These are phyloP conservation scores for Fusarium albosuccineum DNA, from an alignment of 2,329 filamentous ascomycete species.

Conservation along the genomic window DNA sequence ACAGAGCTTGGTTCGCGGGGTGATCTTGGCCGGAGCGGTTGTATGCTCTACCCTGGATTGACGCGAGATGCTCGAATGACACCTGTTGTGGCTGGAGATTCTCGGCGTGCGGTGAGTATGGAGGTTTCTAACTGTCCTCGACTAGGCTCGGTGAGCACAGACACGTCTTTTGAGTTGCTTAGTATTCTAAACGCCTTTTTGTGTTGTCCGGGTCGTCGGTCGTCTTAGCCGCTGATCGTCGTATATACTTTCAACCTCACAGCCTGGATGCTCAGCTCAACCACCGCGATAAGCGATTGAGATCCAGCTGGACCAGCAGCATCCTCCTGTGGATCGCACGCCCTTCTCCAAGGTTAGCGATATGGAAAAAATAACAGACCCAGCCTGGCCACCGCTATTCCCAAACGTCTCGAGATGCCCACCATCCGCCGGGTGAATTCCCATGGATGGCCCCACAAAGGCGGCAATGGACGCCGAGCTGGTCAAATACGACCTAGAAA, in stretches of 20 bases:
- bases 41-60: slow-evolving; percentile 13
- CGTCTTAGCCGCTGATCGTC: not conserved
- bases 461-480: slow-evolving; percentile 30
- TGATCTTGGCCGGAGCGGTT: slow-evolving; percentile 21
- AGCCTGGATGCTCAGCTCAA: slow-evolving; percentile 8
- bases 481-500: slow-evolving; percentile 27
- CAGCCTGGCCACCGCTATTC: slow-evolving; percentile 21
- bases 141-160: slow-evolving; percentile 9
- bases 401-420: slow-evolving; percentile 17
- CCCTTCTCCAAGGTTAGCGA: slow-evolving; percentile 4
- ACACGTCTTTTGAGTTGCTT: not conserved
- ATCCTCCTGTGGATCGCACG: not conserved
- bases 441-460: slow-evolving; percentile 38
- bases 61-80: slow-evolving; percentile 9
- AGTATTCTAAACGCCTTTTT: not conserved
- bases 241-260: not conserved
- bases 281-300: slow-evolving; percentile 27
- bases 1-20: slow-evolving; percentile 34
- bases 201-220: slow-evolving; percentile 1
- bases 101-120: slow-evolving; percentile 19
- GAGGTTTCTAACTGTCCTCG: slow-evolving; percentile 7
- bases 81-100: slow-evolving; percentile 1
- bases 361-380: not conserved
- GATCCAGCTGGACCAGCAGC: slow-evolving; percentile 23
- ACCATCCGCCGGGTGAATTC: slow-evolving; percentile 46